Percentiles rank a stretch among this genome's conserved stretches.
These are phyloP conservation scores for Lagenaria siceraria DNA, from an alignment of 306 rosid genomes.

Conservation along the genomic window DNA sequence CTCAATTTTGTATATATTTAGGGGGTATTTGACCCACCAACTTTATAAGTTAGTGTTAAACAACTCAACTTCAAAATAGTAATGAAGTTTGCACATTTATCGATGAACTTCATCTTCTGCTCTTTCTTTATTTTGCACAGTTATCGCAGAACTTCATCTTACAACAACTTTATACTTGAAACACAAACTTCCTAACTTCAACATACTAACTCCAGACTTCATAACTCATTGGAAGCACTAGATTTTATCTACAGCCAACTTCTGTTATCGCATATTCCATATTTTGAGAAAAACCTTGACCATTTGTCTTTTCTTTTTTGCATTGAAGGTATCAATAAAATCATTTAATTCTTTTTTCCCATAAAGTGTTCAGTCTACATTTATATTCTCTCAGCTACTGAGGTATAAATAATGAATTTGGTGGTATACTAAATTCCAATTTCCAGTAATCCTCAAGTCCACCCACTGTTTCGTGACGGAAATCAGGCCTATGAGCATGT, in stretches of 20 bases:
- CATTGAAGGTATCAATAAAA: background rate
- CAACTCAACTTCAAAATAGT: too few species aligned
- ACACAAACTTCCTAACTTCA: too few species aligned
- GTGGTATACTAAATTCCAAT: background rate
- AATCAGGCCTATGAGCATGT: background rate
- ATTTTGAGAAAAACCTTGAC: background rate
- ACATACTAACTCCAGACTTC: too few species aligned
- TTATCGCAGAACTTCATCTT: too few species aligned
- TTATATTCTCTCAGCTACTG: background rate
- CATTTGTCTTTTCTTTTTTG: background rate
- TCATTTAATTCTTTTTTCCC: background rate
- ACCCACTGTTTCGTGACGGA: background rate
- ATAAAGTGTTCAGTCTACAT: background rate
- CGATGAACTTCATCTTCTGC: too few species aligned
- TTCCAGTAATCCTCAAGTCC: background rate
- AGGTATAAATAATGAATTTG: background rate
- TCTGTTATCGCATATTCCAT: background rate
- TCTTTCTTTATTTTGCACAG: too few species aligned
- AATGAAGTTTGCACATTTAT: too few species aligned
- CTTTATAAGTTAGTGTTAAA: too few species aligned
- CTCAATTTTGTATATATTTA: background rate
- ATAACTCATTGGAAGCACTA: background rate
- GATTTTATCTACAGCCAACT: background rate
- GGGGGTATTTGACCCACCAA: too few species aligned
- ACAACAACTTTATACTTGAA: too few species aligned